phyloP scores from a whole-genome alignment of 2,329 filamentous ascomycete species.

The Zasmidium citrigriseum region DNA sequence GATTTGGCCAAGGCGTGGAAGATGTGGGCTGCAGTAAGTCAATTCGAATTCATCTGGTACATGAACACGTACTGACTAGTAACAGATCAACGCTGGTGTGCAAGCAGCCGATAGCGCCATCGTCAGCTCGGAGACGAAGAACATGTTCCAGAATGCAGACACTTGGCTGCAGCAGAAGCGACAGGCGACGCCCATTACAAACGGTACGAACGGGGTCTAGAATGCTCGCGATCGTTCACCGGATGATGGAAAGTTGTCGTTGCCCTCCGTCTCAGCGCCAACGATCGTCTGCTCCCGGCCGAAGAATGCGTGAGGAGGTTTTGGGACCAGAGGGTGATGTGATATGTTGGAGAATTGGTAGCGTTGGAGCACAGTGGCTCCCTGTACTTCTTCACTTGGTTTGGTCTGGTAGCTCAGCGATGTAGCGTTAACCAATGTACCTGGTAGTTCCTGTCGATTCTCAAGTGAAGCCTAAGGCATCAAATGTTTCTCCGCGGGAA shows the following conservation, averaged over 20 bases:
- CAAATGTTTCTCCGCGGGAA: neutral
- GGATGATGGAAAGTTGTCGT: neutral
- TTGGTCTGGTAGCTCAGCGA: neutral
- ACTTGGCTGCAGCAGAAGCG: conserved; percentile 53
- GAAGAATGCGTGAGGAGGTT: neutral
- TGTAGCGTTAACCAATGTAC: neutral
- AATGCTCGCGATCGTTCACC: neutral
- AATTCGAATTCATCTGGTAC: conserved; percentile 20
- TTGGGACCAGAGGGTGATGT: no score
- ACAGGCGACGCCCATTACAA: neutral
- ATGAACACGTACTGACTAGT: conserved; percentile 9
- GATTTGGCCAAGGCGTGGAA: conserved; percentile 63
- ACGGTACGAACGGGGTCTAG: conserved; percentile 1
- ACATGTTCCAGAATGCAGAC: conserved; percentile 61
- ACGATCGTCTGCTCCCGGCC: neutral
- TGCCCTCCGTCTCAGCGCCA: neutral
- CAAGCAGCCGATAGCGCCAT: conserved; percentile 55
- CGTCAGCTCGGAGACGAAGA: conserved; percentile 44
- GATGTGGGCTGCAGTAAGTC: conserved; percentile 66
- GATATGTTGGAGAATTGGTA: neutral
- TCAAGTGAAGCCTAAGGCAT: neutral
- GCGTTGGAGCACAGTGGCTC: neutral
- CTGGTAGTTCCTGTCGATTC: neutral
- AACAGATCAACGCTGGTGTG: conserved; percentile 59
- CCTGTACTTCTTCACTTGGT: neutral